Conservation (phyloP, 2,329 filamentous ascomycete species). For the Lachnellula willkommii region DNA sequence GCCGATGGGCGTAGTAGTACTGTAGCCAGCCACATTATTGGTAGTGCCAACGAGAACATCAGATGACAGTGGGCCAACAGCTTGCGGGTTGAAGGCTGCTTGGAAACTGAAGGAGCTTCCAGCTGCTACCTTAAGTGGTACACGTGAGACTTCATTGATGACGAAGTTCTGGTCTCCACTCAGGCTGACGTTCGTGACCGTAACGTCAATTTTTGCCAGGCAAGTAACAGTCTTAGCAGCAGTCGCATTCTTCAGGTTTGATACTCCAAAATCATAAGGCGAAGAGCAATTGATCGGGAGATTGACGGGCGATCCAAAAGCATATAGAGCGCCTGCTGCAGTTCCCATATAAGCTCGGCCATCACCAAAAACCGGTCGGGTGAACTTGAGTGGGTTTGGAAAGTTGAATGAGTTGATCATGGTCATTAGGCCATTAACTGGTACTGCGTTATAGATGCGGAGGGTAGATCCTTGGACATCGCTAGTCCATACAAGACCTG, state of each 20-base stretch:
- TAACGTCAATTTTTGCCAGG: conserved; percentile 41
- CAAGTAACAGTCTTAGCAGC: conserved; percentile 40
- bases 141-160: conserved; percentile 28
- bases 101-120: conserved; percentile 40
- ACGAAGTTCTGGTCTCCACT: conserved; percentile 36
- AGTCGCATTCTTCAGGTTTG: conserved; percentile 37
- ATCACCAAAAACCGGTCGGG: conserved; percentile 52
- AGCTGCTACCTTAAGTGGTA: conserved; percentile 32
- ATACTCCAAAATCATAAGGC: conserved; percentile 42
- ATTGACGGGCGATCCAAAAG: conserved; percentile 51
- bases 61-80: conserved; percentile 44
- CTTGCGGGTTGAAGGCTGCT: conserved; percentile 41
- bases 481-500: conserved; percentile 51
- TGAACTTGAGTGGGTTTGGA: conserved; percentile 50
- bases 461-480: conserved; percentile 51
- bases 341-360: conserved; percentile 51
- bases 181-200: conserved; percentile 37
- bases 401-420: conserved; percentile 48
- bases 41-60: conserved; percentile 45
- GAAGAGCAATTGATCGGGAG: conserved; percentile 49
- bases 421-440: conserved; percentile 40
- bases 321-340: conserved; percentile 47
- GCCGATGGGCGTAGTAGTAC: conserved; percentile 41
- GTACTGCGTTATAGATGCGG: conserved; percentile 48
- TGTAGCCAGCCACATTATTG: conserved; percentile 42